Evolutionary conservation across 805 yeast genomes (phyloP).

Genomic region (Candida boidinii): DNA sequence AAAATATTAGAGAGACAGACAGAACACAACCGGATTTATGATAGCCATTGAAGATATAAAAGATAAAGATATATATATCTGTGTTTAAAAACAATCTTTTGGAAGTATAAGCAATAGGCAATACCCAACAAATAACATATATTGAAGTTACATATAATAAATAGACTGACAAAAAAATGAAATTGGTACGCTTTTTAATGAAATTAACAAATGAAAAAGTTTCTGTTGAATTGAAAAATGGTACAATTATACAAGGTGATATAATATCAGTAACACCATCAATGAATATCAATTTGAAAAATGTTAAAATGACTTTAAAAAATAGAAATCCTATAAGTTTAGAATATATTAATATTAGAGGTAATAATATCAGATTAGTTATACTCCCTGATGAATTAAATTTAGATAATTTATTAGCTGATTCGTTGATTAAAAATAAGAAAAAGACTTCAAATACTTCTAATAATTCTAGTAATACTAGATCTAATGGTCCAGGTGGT

Average conservation of each 20-base stretch:
- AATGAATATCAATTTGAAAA: slow-evolving; percentile 80
- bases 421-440: slow-evolving; percentile 32
- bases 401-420: slow-evolving; percentile 53
- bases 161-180: too few relatives aligned
- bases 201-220: slow-evolving; percentile 80
- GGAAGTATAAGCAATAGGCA: too few relatives aligned
- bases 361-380: slow-evolving; percentile 79
- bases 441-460: slow-evolving; percentile 40
- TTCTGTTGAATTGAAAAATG: slow-evolving; percentile 86
- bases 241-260: slow-evolving; percentile 79
- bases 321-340: slow-evolving; percentile 61
- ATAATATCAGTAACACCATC: slow-evolving; percentile 78
- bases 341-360: slow-evolving; percentile 79
- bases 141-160: too few relatives aligned
- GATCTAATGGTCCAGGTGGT: slow-evolving; percentile 6
- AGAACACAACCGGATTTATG: too few relatives aligned
- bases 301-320: slow-evolving; percentile 69
- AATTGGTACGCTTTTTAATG: slow-evolving; percentile 71
- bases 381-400: slow-evolving; percentile 82
- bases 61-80: too few relatives aligned
- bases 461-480: slow-evolving; percentile 8
- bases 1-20: too few relatives aligned
- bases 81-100: too few relatives aligned
- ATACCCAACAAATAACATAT: too few relatives aligned
- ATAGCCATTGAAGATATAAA: too few relatives aligned